Base-by-base conservation (phyloP, 1,284 basidiomycete genomes). In the Amylostereum areolatum region DNA sequence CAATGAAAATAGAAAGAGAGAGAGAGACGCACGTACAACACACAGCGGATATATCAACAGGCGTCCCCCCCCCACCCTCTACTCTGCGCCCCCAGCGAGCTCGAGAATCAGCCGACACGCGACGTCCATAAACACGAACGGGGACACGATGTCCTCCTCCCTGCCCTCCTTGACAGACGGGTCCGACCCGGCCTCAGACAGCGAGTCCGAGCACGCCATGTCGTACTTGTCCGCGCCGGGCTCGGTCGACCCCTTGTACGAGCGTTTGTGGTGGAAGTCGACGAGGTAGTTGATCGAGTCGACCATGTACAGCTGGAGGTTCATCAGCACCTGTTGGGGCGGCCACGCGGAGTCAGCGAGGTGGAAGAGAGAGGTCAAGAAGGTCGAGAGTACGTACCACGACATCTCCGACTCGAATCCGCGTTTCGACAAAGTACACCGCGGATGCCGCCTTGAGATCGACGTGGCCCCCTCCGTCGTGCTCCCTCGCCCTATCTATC, bases 81-180 rank as follows among this genome's bases (percentile, higher is more conserved):
- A 18, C 60, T 59, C 11, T 24, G 60, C 59, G 6, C 83, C 87
- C 46, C 87, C 87, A 24, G 88, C 87, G 55, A 90, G 74, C 67
- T 89, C 85, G 42, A 91, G 71, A 59, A 91, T 91, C 56, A 91
- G 70, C 54, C 80, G 72, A 61, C 87, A 97, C 5, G 97, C 93
- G 50, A 96, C 88, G 66, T 99, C 96, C 78, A 98, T 86, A 67
- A 99, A 99, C 54, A 98, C 80, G 69, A 95, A 99, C 3, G 97
- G 96, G 46, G 88, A 92, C 5, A 90, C 81, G 46, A 94, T 84
- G 55, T 90, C 90, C 56, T 89, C 87, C 49, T 85, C 82, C 58
- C 72, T 75, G 34, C 68, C 48, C 52, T 73, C 70, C 60, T 75
- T 72, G 55, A 77, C 53, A 56, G 78, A 74, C 39, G 71, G 70